Conservation (phyloP, 495 filamentous ascomycete genomes). For the Daldinia vernicosa region DNA sequence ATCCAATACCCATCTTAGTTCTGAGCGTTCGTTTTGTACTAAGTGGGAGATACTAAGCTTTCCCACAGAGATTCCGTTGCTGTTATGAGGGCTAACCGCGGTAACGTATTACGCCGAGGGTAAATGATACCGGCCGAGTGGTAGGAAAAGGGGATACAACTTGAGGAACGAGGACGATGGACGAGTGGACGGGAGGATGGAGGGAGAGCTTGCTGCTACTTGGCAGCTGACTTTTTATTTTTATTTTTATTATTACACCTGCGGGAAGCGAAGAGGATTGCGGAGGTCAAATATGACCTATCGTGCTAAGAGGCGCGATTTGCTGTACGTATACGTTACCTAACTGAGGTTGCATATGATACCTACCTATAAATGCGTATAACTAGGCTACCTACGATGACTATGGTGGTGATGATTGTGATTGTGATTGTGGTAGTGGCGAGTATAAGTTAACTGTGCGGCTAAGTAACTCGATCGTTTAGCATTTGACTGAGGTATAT, state of each 20-base stretch:
- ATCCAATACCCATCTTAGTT: not conserved
- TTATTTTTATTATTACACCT: not conserved
- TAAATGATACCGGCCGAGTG: not conserved
- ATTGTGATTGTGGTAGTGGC: not conserved
- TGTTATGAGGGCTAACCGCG: not conserved
- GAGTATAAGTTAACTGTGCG: not conserved
- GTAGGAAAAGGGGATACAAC: not conserved
- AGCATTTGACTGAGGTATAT: too few species aligned
- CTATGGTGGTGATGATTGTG: not conserved
- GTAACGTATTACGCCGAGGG: not conserved
- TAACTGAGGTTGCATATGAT: not conserved
- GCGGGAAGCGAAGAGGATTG: not conserved
- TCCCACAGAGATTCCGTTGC: not conserved
- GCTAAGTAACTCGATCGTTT: too few species aligned
- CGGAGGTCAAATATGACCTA: not conserved
- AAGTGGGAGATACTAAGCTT: not conserved
- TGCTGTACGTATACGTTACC: conserved; percentile 1
- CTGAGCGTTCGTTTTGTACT: not conserved
- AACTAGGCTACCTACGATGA: not conserved
- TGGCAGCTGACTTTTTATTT: not conserved
- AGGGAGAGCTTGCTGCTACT: not conserved
- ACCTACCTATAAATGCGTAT: conserved; percentile 1
- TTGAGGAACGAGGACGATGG: not conserved
- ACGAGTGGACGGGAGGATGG: not conserved
- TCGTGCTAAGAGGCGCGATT: not conserved